These are phyloP conservation scores for Perkinsela sp. DNA, from an alignment of 208 protist genomes.

Conservation along the genomic window DNA sequence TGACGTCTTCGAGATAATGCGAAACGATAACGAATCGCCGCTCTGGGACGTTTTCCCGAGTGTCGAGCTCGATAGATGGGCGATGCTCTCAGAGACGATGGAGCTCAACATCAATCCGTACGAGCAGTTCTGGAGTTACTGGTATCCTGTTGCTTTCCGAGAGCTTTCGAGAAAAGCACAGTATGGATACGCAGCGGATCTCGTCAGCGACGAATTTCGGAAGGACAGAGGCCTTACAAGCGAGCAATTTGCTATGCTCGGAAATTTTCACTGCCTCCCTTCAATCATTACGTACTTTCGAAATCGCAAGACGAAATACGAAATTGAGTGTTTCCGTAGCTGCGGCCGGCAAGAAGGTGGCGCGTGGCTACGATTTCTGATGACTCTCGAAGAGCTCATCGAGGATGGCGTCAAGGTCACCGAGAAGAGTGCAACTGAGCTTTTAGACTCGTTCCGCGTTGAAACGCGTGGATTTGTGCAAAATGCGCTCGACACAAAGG, in stretches of 20 bases:
- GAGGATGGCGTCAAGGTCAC: neutral
- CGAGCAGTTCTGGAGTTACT: neutral
- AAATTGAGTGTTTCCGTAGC: neutral
- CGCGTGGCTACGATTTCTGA: neutral
- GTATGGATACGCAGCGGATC: neutral
- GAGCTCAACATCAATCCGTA: neutral
- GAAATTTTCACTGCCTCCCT: neutral
- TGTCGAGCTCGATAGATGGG: neutral
- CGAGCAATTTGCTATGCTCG: neutral
- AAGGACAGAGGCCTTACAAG: neutral
- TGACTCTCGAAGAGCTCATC: neutral
- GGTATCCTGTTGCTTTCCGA: too few species aligned
- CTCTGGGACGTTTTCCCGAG: neutral
- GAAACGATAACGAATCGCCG: neutral
- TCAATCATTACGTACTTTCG: neutral
- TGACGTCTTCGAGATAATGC: neutral
- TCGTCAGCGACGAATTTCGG: neutral
- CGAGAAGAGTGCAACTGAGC: neutral
- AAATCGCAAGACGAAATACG: neutral
- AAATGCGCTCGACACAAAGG: neutral
- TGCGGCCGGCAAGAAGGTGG: neutral
- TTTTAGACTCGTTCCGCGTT: neutral
- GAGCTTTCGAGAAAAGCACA: too few species aligned
- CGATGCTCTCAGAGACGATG: neutral
- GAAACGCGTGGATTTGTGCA: neutral